phyloP scores from a whole-genome alignment of 495 filamentous ascomycete genomes.

The Penicillium subrubescens region DNA sequence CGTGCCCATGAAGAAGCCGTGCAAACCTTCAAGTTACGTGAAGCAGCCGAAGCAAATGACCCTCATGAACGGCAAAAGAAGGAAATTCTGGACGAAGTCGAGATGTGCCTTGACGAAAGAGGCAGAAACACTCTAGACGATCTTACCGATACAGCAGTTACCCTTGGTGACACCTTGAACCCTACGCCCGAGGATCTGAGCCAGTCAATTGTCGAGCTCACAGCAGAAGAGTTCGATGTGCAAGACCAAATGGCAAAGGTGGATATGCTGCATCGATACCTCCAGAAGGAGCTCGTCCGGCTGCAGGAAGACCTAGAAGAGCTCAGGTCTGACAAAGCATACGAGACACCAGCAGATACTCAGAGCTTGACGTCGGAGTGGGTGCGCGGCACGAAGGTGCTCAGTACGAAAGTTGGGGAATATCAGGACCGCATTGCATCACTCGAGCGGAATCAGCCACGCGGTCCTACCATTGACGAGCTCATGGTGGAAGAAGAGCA shows the following conservation, averaged over 20 bases:
- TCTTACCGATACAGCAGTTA: conserved; percentile 38
- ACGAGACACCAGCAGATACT: conserved; percentile 52
- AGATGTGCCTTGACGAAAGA: conserved; percentile 42
- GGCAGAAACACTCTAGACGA: conserved; percentile 41
- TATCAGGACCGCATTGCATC: conserved; percentile 54
- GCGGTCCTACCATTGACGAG: conserved; percentile 51
- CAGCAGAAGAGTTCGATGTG: conserved; percentile 42
- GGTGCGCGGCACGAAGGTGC: conserved; percentile 60
- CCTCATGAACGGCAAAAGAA: conserved; percentile 36
- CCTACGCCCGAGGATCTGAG: conserved; percentile 39
- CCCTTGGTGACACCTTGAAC: conserved; percentile 36
- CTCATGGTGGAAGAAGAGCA: conserved; percentile 52
- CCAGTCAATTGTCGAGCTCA: conserved; percentile 46
- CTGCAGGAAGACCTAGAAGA: conserved; percentile 41
- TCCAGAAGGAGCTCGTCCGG: conserved; percentile 41
- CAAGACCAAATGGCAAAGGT: conserved; percentile 53
- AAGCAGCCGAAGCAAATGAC: conserved; percentile 30
- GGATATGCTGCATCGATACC: conserved; percentile 55
- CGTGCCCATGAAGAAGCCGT: conserved; percentile 44
- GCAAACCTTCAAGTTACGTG: conserved; percentile 34
- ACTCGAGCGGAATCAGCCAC: conserved; percentile 38
- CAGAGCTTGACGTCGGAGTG: conserved; percentile 63
- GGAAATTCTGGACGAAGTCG: conserved; percentile 43
- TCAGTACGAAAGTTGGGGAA: conserved; percentile 59
- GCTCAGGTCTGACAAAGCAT: conserved; percentile 48